Conservation (phyloP, 129 eudicot genomes). For the Centaurea solstitialis region DNA sequence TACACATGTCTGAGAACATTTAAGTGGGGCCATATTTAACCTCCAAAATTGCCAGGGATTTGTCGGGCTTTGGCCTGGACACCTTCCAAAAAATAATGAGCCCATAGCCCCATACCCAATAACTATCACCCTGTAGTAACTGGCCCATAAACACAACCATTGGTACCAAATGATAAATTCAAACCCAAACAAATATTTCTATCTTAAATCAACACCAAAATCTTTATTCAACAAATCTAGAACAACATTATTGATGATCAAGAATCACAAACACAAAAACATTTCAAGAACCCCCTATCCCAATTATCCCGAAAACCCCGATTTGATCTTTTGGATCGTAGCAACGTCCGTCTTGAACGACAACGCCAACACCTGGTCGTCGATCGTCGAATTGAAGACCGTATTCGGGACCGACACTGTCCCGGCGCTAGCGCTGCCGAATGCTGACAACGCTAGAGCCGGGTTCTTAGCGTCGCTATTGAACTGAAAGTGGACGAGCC, state of each 20-base stretch:
- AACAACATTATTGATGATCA: neutral
- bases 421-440: conserved; percentile 27
- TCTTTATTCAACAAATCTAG: conserved; percentile 8
- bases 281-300: neutral
- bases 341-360: conserved; percentile 36
- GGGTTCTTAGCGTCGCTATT: conserved; percentile 17
- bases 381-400: conserved; percentile 20
- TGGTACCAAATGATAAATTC: neutral
- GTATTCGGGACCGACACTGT: conserved; percentile 17
- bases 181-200: neutral
- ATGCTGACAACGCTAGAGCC: conserved; percentile 23
- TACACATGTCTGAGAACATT: no score
- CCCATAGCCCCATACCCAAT: no score
- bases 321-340: conserved; percentile 28
- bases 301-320: conserved; percentile 11
- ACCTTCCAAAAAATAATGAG: no score
- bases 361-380: conserved; percentile 15
- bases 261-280: conserved; percentile 14
- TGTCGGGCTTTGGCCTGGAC: no score
- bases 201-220: neutral
- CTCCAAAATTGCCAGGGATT: no score
- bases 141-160: neutral
- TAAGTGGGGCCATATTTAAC: no score
- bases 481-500: conserved; percentile 36
- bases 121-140: no score